Base-by-base conservation (phyloP, 257 asterid species). In the Solanum ahanhuiri region DNA sequence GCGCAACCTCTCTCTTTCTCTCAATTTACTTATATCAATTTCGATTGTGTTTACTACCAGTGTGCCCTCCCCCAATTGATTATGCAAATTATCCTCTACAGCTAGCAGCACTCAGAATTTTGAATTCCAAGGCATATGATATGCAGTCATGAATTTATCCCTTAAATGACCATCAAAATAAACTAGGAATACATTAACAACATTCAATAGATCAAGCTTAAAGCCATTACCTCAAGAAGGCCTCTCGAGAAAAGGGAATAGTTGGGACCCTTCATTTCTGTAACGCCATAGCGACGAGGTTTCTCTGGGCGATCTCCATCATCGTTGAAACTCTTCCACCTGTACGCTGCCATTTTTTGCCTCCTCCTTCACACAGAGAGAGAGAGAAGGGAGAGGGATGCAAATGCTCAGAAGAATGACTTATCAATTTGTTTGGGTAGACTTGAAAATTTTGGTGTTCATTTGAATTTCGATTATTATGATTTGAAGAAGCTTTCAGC, bases 231-330 rank as follows among this genome's bases (percentile, higher is more conserved):
- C 98, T 95, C 93, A 73, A 94, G 91, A 67, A 86, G 91, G 83
- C 89, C 92, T 77, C 93, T 95, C 34, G 98, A 93, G 93, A 95
- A 91, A 58, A 95, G 94, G 66, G 98, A 93, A 87, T 89, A 90
- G 87, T 92, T 91, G 20, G 98, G 98, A 14, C 96, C 93, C 83
- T 95, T 89, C 90, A 96, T 91, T 91, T 95, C 98, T 79, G 99
- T 96, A 90, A 95, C 96, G 30, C 98, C 99, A 51, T 54, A 95
- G 3, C 90, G 88, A 88, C 99, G 87, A 4, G 99, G 99, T 90
- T 96, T 96, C 91, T 94, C 98, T 0, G 98, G 98, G 20, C 99
- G 98, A 89, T 95, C 99, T 82, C 95, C 98, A 20, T 95, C 97
- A 60, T 95, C 99, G 5, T 60, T 86, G 93, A 96, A 95, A 89